Conservation (phyloP, 2,329 filamentous ascomycete genomes). For the Curvularia hawaiiensis region DNA sequence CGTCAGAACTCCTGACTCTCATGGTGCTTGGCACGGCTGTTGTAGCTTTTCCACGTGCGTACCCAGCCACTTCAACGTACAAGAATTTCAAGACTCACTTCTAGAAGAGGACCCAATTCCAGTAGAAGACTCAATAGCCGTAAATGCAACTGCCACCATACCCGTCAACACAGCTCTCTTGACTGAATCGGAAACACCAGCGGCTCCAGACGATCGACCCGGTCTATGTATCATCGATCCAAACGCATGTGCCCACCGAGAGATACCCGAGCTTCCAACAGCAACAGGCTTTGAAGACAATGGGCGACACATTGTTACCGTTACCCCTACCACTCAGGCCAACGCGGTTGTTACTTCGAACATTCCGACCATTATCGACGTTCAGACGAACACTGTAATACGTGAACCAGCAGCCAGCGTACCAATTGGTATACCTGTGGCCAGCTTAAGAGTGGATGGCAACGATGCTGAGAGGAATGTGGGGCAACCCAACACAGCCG, state of each 20-base stretch:
- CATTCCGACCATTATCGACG: slow-evolving; percentile 23
- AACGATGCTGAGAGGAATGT: not conserved
- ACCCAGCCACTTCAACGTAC: not conserved
- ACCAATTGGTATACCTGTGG: too few species aligned
- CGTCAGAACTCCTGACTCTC: slow-evolving; percentile 21
- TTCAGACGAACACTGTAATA: slow-evolving; percentile 20
- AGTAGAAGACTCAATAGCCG: slow-evolving; percentile 6
- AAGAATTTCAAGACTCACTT: not conserved
- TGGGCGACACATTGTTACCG: not conserved
- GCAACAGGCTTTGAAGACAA: slow-evolving; percentile 23
- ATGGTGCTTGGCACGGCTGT: slow-evolving; percentile 18
- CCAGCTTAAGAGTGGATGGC: not conserved
- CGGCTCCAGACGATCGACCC: not conserved
- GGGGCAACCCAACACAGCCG: not conserved
- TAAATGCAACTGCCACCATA: slow-evolving; percentile 12
- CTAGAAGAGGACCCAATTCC: slow-evolving; percentile 4
- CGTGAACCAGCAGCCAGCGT: not conserved
- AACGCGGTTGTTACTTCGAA: slow-evolving; percentile 18
- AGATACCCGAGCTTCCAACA: slow-evolving; percentile 11
- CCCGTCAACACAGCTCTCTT: not conserved
- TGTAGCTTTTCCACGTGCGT: slow-evolving; percentile 20
- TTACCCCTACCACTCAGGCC: slow-evolving; percentile 7
- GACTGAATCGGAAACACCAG: not conserved
- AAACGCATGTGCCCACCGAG: not conserved
- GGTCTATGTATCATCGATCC: slow-evolving; percentile 6